phyloP scores from a whole-genome alignment of 1,284 basidiomycete genomes.

The Peniophora sp. region DNA sequence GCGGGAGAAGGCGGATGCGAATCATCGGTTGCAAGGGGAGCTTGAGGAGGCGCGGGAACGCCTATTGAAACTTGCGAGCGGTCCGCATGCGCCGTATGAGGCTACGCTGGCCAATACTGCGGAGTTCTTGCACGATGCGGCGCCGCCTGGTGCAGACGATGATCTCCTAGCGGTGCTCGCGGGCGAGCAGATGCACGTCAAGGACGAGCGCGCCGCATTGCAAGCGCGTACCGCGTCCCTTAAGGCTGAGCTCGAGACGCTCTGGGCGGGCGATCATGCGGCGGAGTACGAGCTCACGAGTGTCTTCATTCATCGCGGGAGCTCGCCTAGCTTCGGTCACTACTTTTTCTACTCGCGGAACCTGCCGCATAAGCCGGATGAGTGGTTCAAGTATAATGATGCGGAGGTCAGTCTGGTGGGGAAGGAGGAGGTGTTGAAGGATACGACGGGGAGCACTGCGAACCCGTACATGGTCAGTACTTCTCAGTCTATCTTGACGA shows the following conservation, averaged over 20 bases:
- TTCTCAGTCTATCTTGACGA: background rate
- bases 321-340: conserved; percentile 77
- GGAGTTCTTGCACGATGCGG: conserved; percentile 46
- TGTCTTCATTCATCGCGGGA: conserved; percentile 94
- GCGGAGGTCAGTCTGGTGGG: conserved; percentile 67
- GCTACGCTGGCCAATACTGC: conserved; percentile 44
- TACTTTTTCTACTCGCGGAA: conserved; percentile 87
- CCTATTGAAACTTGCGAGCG: conserved; percentile 57
- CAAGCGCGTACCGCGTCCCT: conserved; percentile 46
- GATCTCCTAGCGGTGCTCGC: conserved; percentile 43
- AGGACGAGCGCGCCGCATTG: conserved; percentile 54
- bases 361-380: conserved; percentile 65
- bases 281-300: conserved; percentile 88
- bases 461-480: conserved; percentile 73
- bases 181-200: conserved; percentile 44
- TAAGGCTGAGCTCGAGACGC: conserved; percentile 64
- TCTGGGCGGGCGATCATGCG: conserved; percentile 69
- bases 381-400: conserved; percentile 96
- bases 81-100: conserved; percentile 54
- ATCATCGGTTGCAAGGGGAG: conserved; percentile 63
- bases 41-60: conserved; percentile 59
- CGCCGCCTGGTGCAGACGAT: conserved; percentile 35
- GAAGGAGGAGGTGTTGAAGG: conserved; percentile 72
- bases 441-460: conserved; percentile 74
- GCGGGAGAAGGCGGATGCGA: conserved; percentile 58